Percentiles rank a stretch among this genome's conserved stretches.
Conservation (phyloP, 306 rosid species). For the Cicer yamashitae region DNA sequence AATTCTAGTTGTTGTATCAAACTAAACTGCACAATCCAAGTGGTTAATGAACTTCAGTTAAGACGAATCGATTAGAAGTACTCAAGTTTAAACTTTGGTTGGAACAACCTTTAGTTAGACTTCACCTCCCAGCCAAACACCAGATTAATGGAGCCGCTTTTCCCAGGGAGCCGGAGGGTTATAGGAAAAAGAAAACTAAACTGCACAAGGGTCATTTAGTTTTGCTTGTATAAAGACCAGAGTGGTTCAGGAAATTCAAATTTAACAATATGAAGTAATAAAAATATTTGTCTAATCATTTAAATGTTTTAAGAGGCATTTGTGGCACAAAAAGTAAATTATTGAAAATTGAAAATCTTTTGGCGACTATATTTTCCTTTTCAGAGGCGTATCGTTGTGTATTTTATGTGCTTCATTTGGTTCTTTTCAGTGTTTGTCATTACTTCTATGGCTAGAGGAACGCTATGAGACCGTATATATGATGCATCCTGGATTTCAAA, state of each 20-base stretch:
- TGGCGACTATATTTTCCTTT: slow-evolving; percentile 3
- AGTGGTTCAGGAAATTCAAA: slow-evolving; percentile 5
- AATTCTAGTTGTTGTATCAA: not conserved
- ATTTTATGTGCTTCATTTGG: slow-evolving; percentile 28
- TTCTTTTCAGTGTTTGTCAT: slow-evolving; percentile 76
- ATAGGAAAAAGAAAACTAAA: too few relatives aligned
- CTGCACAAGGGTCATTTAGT: not conserved
- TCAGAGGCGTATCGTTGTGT: slow-evolving; percentile 18
- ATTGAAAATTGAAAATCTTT: slow-evolving; percentile 13
- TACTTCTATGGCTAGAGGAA: slow-evolving; percentile 88
- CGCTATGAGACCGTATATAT: slow-evolving; percentile 79
- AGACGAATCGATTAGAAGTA: too few relatives aligned
- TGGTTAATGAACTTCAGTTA: too few relatives aligned
- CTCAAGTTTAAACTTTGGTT: too few relatives aligned
- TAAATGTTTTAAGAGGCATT: slow-evolving; percentile 15
- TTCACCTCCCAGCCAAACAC: too few relatives aligned
- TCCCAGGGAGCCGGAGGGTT: too few relatives aligned
- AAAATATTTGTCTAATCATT: slow-evolving; percentile 16
- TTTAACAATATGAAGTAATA: slow-evolving; percentile 22
- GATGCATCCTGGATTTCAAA: slow-evolving; percentile 91
- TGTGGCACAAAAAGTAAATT: slow-evolving; percentile 24
- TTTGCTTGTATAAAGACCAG: not conserved
- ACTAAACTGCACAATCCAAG: too few relatives aligned
- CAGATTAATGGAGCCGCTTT: too few relatives aligned
- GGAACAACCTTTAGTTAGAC: too few relatives aligned